A percentile compares a stretch with the other conserved stretches of the same genome.
Conservation (phyloP, 116 monocot genomes). For the Iris pallida region DNA sequence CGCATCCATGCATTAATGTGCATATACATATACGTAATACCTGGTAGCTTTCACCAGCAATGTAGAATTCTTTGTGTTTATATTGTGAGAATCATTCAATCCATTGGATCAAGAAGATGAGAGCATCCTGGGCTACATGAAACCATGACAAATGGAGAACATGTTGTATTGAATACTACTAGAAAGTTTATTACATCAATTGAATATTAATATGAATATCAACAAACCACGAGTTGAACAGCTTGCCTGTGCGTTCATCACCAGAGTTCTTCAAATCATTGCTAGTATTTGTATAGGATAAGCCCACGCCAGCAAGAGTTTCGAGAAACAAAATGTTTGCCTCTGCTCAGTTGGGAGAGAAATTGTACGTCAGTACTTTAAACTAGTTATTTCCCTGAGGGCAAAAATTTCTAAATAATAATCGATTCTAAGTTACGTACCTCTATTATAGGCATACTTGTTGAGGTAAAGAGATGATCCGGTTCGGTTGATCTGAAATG, state of each 20-base stretch:
- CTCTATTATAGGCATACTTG: constrained; percentile 93
- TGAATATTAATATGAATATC: no score
- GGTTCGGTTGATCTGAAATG: constrained; percentile 75
- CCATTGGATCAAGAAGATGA: constrained; percentile 74
- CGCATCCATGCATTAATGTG: no score
- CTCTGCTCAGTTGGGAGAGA: constrained; percentile 31
- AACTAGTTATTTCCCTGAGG: no score
- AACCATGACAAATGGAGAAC: background rate
- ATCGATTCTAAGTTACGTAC: constrained; percentile 22
- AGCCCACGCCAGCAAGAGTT: constrained; percentile 92
- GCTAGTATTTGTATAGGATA: constrained; percentile 87
- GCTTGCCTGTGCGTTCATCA: constrained; percentile 80
- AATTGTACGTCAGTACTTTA: no score
- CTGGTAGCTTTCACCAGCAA: constrained; percentile 94
- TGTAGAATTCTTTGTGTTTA: constrained; percentile 80
- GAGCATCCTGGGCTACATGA: constrained; percentile 65
- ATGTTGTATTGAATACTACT: no score
- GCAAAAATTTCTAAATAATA: no score
- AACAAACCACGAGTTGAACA: no score
- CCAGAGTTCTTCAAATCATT: constrained; percentile 79
- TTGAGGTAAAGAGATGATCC: constrained; percentile 76
- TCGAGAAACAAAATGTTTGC: constrained; percentile 89
- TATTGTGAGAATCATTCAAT: constrained; percentile 85
- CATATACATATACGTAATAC: no score
- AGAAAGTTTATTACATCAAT: no score